Conservation (phyloP, 257 asterid species). For the Lycium barbarum region DNA sequence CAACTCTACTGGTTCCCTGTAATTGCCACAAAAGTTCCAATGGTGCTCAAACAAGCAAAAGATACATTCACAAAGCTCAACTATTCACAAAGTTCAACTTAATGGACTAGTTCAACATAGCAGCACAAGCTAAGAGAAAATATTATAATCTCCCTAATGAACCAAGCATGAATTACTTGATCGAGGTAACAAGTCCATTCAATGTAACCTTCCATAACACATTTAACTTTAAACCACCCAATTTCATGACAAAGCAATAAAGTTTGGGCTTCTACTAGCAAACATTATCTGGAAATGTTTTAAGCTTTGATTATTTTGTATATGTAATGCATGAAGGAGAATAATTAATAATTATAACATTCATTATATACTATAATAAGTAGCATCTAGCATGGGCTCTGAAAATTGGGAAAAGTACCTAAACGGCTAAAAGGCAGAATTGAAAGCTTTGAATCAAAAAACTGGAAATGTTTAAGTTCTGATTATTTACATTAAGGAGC, state of each 20-base stretch:
- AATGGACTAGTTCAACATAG: neutral
- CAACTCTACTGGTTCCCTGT: neutral
- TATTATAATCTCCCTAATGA: neutral
- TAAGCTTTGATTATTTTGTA: neutral
- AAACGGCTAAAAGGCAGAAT: neutral
- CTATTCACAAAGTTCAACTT: neutral
- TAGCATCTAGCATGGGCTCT: neutral
- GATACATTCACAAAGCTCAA: neutral
- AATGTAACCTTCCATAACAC: neutral
- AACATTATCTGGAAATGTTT: neutral
- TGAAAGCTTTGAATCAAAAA: neutral
- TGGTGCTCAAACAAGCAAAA: neutral
- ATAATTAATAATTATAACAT: neutral
- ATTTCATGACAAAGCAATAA: conserved; percentile 1
- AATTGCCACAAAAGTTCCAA: neutral
- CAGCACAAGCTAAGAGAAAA: conserved; percentile 12
- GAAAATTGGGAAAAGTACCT: neutral
- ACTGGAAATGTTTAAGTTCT: neutral
- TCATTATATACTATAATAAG: neutral
- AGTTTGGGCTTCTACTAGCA: neutral
- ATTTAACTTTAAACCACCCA: neutral
- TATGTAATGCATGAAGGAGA: neutral
- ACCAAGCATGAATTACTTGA: conserved; percentile 16
- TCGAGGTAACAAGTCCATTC: neutral
- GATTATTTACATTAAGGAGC: neutral